A percentile compares a stretch with the other conserved stretches of the same genome.
Conservation (phyloP, 2,329 filamentous ascomycete genomes). For the Ascochyta clinopodiicola region DNA sequence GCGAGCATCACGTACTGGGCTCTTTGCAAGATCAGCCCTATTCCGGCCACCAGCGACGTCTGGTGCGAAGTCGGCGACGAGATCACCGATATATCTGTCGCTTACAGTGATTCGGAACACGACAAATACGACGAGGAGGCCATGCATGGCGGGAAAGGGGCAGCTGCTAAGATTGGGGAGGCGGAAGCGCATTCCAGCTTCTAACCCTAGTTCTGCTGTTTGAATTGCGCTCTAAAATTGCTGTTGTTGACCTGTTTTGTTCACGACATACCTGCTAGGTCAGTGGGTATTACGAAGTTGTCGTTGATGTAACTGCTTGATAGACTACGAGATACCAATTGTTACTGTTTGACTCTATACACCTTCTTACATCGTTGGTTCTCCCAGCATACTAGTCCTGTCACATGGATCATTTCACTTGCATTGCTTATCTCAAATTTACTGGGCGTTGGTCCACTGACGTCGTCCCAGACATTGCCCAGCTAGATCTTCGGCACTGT, state of each 20-base stretch:
- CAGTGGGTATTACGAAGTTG: slow-evolving; percentile 9
- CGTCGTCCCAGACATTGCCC: neutral
- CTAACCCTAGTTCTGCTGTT: neutral
- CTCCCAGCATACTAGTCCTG: neutral
- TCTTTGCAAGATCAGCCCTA: slow-evolving; percentile 71
- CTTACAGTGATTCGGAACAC: slow-evolving; percentile 32
- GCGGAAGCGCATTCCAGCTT: neutral
- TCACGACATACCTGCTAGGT: slow-evolving; percentile 8
- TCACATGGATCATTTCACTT: neutral
- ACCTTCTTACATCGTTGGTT: neutral
- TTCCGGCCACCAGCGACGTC: slow-evolving; percentile 74
- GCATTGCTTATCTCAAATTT: neutral
- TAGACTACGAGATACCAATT: slow-evolving; percentile 14
- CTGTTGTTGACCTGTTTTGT: neutral
- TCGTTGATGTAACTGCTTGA: neutral
- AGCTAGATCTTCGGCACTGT: neutral
- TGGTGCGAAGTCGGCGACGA: slow-evolving; percentile 78
- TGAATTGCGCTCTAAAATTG: neutral
- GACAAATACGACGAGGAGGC: slow-evolving; percentile 39
- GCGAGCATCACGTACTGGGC: slow-evolving; percentile 70
- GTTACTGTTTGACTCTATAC: neutral
- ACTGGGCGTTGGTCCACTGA: neutral
- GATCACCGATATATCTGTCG: slow-evolving; percentile 36
- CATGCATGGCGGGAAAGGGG: slow-evolving; percentile 28
- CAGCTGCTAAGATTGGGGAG: slow-evolving; percentile 11